phyloP scores from a whole-genome alignment of 2,329 filamentous ascomycete genomes.

The Apiospora koreana region DNA sequence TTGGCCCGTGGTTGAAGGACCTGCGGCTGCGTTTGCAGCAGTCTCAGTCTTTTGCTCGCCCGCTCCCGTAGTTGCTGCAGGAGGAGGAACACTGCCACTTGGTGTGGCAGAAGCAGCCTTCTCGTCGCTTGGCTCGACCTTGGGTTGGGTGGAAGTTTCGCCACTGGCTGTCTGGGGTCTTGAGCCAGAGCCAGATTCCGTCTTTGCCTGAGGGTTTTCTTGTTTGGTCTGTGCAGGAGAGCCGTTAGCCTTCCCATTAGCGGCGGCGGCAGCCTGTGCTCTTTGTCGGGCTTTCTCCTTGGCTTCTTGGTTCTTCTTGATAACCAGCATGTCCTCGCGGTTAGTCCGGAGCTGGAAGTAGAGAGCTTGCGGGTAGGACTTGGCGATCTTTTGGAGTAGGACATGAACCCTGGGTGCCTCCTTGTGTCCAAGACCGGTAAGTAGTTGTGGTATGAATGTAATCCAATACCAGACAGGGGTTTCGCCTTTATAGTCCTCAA shows the following conservation, averaged over 20 bases:
- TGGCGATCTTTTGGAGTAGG: conserved; percentile 90
- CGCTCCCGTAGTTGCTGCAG: background rate
- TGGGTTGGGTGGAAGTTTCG: conserved; percentile 42
- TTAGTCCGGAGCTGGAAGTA: conserved; percentile 96
- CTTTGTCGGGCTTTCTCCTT: conserved; percentile 64
- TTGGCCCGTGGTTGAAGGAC: conserved; percentile 32
- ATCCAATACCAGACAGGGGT: conserved; percentile 99
- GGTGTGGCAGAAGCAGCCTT: conserved; percentile 26
- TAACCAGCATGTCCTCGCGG: conserved; percentile 87
- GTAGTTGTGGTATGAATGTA: conserved; percentile 94
- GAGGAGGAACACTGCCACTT: conserved; percentile 10
- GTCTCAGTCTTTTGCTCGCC: conserved; percentile 13
- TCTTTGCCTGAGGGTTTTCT: conserved; percentile 47
- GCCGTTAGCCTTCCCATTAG: conserved; percentile 45
- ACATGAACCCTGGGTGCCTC: conserved; percentile 85
- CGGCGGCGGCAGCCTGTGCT: conserved; percentile 44
- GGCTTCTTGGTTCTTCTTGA: conserved; percentile 84
- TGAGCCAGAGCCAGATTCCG: conserved; percentile 43
- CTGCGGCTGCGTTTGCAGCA: conserved; percentile 23
- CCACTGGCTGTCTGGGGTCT: conserved; percentile 55
- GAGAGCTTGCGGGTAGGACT: conserved; percentile 90
- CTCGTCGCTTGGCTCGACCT: conserved; percentile 45
- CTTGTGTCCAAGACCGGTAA: conserved; percentile 87
- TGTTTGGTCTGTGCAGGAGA: conserved; percentile 55
- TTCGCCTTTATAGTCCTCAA: conserved; percentile 96